Base-by-base conservation (phyloP, 805 yeast genomes). In the Wickerhamiella australiensis region DNA sequence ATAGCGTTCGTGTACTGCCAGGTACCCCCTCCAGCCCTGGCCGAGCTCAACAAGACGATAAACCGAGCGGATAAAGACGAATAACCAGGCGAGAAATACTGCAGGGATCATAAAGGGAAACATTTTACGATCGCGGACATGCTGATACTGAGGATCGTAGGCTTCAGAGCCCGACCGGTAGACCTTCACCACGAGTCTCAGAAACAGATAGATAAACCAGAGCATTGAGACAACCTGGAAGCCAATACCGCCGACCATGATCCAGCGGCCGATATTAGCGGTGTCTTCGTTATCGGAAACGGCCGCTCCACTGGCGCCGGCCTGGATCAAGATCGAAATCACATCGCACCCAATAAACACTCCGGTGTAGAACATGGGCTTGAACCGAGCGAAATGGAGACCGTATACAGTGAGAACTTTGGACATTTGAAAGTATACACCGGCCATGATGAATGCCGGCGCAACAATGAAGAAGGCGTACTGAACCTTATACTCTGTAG, bases 381-480 rank as follows among this genome's bases (percentile, higher is more conserved):
- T 68, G 33, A 75, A 46, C 1, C 61, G 47, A 7, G 87, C 77
- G 54, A 65, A 79, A 15, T 66, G 59, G 50, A 69, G 66, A 1
- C 85, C 85, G 58, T 77, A 78, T 1, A 84, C 63, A 50, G 80
- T 77, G 43, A 79, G 68, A 46, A 82, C 57, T 63, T 84, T 82
- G 5, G 82, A 86, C 54, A 86, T 65, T 49, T 79, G 69, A 55
- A 74, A 81, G 65, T 86, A 87, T 2, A 86, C 70, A 1, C 90
- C 95, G 3, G 83, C 95, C 84, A 84, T 82, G 42, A 83, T 68
- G 62, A 86, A 82, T 18, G 85, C 85, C 0, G 95, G 95, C 0
- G 85, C 90, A 44, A 86, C 64, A 0, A 90, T 84, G 50, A 85
- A 66, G 57, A 80, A 71, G 50, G 79, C 74, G 54, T 81, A 74